Evolutionary conservation across 2,329 filamentous ascomycete species (phyloP), one percentile per base, ranked within the genome.

Genomic region (Nothophoma quercina): DNA sequence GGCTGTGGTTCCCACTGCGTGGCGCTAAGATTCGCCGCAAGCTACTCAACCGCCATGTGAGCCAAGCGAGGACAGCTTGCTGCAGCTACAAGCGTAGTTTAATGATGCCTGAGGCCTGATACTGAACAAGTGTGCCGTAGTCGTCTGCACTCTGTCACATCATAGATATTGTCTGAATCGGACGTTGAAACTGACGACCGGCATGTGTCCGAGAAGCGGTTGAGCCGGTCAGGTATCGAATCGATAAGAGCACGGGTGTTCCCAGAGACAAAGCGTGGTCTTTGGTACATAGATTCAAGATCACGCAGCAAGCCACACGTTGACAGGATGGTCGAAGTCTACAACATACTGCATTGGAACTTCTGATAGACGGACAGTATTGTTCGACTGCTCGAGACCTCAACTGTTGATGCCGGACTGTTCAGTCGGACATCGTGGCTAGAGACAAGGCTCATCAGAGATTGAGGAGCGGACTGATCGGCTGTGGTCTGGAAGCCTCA

Each of bases 11-110:
- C 62, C 64, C 67, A 68, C 58, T 62, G 23, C 64, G 68, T 72
- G 69, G 70, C 70, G 69, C 63, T 70, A 48, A 60, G 46, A 58
- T 65, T 63, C 56, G 66, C 66, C 60, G 65, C 63, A 64, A 55
- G 59, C 62, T 69, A 63, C 62, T 63, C 62, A 69, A 65, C 64
- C 67, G 57, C 65, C 62, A 63, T 53, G 60, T 55, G 60, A 61
- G 65, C 62, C 63, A 66, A 69, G 64, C 53, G 53, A 54, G 40
- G 58, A 60, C 52, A 65, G 55, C 61, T 54, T 59, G 55, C 50
- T 63, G 47, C 49, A 60, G 60, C 62, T 50, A 60, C 53, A 51
- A 22, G 38, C 33, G 48, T 63, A 63, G 58, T 59, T 64, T 60
- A 55, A 61, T 56, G 51, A 58, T 53, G 45, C 54, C 51, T 62